Percentiles rank a stretch among this genome's conserved stretches.
Conservation (phyloP, 352 stramenopile species). For the Thalassiosira mediterranea region DNA sequence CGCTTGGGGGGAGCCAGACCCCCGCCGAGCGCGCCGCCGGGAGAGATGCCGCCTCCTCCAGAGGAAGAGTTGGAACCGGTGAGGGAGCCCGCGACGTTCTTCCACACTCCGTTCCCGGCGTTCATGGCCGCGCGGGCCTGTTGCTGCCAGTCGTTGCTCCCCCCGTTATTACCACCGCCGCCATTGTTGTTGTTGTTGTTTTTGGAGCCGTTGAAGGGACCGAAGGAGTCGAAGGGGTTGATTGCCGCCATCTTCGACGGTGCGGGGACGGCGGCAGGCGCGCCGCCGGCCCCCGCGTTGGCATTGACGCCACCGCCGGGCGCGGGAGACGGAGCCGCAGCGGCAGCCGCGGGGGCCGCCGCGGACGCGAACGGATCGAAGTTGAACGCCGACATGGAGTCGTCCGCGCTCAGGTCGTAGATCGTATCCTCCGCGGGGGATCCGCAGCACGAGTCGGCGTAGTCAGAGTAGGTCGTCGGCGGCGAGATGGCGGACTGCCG, state of each 20-base stretch:
- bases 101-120: constrained; percentile 7
- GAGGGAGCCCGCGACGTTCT: background rate
- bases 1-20: background rate
- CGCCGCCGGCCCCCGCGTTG: background rate
- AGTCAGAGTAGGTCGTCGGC: too few species aligned
- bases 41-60: background rate
- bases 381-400: constrained; percentile 4
- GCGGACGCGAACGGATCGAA: constrained; percentile 7
- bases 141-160: background rate
- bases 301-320: background rate
- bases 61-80: background rate
- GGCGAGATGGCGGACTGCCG: too few species aligned
- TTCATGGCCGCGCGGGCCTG: background rate
- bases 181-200: too few species aligned
- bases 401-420: background rate
- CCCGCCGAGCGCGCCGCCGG: background rate
- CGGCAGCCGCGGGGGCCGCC: background rate
- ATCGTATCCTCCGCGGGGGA: too few species aligned
- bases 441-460: too few species aligned
- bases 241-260: background rate
- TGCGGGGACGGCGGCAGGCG: background rate
- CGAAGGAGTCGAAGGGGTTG: constrained; percentile 29
- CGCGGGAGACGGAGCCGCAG: background rate
- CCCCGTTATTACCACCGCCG: too few species aligned
- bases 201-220: too few species aligned